Evolutionary conservation across 2,329 filamentous ascomycete genomes (phyloP).

Genomic region (Aspergillus aculeatinus): DNA sequence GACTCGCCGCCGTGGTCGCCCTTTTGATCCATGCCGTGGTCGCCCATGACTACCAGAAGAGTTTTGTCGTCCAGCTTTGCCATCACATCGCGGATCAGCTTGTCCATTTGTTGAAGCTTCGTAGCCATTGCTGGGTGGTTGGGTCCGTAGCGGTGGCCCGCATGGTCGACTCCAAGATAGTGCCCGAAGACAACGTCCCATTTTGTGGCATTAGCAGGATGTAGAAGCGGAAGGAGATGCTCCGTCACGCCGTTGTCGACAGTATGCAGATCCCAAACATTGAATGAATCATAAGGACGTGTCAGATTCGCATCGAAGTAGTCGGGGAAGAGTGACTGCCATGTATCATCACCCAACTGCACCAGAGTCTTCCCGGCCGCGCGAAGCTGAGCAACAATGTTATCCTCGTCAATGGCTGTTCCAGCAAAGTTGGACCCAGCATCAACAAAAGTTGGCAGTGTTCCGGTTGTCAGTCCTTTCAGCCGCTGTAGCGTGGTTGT

Average conservation of each 20-base stretch:
- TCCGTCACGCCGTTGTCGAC: conserved; percentile 93
- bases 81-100: conserved; percentile 70
- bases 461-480: conserved; percentile 93
- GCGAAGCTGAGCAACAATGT: conserved; percentile 64
- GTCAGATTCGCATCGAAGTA: conserved; percentile 88
- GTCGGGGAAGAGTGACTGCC: conserved; percentile 89
- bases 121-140: conserved; percentile 87
- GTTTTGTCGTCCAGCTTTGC: conserved; percentile 77
- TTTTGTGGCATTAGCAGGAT: conserved; percentile 60
- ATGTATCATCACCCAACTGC: conserved; percentile 97
- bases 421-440: conserved; percentile 93
- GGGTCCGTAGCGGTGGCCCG: conserved; percentile 92
- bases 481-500: conserved; percentile 89
- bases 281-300: conserved; percentile 91
- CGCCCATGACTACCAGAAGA: conserved; percentile 93
- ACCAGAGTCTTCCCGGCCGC: conserved; percentile 73
- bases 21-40: conserved; percentile 97
- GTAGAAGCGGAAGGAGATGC: conserved; percentile 76
- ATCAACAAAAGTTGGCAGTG: conserved; percentile 90
- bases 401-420: conserved; percentile 93
- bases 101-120: conserved; percentile 90
- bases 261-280: conserved; percentile 96
- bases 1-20: conserved; percentile 98
- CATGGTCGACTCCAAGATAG: conserved; percentile 93
- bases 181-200: conserved; percentile 98